Percentiles rank a stretch among this genome's conserved stretches.
These are phyloP conservation scores for Cyberlindnera veronae DNA, from an alignment of 805 yeast species.

Conservation along the genomic window DNA sequence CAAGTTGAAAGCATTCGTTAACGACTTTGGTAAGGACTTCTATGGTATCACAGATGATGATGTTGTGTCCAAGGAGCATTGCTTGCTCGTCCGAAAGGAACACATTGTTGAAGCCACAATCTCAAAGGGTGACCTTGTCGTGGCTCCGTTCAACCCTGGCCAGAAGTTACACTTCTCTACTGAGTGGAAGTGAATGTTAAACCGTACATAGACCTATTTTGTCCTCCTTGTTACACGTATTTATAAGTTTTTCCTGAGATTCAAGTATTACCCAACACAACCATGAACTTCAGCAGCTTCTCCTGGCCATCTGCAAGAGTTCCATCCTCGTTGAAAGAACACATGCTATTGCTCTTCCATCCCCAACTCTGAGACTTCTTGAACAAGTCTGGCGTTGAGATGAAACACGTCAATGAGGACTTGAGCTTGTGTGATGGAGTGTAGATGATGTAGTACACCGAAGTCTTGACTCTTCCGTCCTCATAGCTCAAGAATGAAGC, in stretches of 20 bases:
- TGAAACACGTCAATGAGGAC: slow-evolving; percentile 47
- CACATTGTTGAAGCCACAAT: slow-evolving; percentile 58
- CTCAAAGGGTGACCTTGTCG: slow-evolving; percentile 42
- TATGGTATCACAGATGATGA: slow-evolving; percentile 53
- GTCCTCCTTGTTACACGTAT: no score
- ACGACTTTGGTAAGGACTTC: slow-evolving; percentile 67
- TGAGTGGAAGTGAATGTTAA: slow-evolving; percentile 81
- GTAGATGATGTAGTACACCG: slow-evolving; percentile 50
- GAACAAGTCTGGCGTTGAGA: slow-evolving; percentile 53
- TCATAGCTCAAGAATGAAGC: slow-evolving; percentile 38
- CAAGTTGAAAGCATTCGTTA: slow-evolving; percentile 68
- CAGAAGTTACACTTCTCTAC: slow-evolving; percentile 65
- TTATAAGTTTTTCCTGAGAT: no score
- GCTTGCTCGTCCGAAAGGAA: slow-evolving; percentile 51
- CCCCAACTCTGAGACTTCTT: slow-evolving; percentile 59
- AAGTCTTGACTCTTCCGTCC: slow-evolving; percentile 43
- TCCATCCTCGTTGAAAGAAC: slow-evolving; percentile 48
- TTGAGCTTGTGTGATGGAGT: slow-evolving; percentile 48
- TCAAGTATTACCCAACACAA: slow-evolving; percentile 42
- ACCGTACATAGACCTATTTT: no score
- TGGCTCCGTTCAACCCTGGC: slow-evolving; percentile 88
- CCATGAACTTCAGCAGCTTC: slow-evolving; percentile 45
- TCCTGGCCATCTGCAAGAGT: slow-evolving; percentile 42
- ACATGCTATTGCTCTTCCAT: slow-evolving; percentile 55
- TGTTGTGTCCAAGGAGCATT: slow-evolving; percentile 44